A percentile compares a stretch with the other conserved stretches of the same genome.
These are phyloP conservation scores for Leptographium flavum DNA, from an alignment of 2,329 filamentous ascomycete species.

Conservation along the genomic window DNA sequence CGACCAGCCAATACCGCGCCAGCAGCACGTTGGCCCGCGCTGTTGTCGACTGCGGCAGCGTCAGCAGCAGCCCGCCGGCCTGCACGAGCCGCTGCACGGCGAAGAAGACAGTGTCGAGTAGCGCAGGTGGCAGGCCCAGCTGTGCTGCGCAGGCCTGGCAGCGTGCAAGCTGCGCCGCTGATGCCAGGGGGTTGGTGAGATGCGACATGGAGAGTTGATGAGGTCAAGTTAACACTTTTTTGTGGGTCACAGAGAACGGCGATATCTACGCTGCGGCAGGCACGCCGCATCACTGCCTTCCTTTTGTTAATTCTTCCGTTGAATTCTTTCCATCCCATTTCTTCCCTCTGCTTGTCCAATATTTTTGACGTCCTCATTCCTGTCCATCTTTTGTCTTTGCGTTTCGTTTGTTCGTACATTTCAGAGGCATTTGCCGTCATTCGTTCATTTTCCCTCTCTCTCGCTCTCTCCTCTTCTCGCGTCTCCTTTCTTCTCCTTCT, in stretches of 20 bases:
- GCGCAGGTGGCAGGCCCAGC: conserved; percentile 46
- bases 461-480: not conserved
- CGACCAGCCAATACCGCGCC: conserved; percentile 62
- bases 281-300: no score
- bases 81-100: conserved; percentile 62
- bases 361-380: no score
- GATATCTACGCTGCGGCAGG: no score
- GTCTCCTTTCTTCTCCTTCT: not conserved
- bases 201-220: conserved; percentile 33
- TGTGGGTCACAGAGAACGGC: no score
- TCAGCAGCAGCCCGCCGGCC: conserved; percentile 65
- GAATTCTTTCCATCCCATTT: no score
- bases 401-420: no score
- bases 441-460: no score
- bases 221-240: not conserved
- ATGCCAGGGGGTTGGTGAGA: conserved; percentile 58
- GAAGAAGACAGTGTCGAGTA: conserved; percentile 60
- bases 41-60: conserved; percentile 72
- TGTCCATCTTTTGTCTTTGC: not conserved
- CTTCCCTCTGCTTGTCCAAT: no score
- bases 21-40: conserved; percentile 75
- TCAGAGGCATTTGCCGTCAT: no score
- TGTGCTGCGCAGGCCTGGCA: conserved; percentile 36
- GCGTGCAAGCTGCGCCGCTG: conserved; percentile 52
- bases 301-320: no score